Evolutionary conservation across 2,329 filamentous ascomycete genomes (phyloP).

Genomic region (Ambrosiella xylebori): DNA sequence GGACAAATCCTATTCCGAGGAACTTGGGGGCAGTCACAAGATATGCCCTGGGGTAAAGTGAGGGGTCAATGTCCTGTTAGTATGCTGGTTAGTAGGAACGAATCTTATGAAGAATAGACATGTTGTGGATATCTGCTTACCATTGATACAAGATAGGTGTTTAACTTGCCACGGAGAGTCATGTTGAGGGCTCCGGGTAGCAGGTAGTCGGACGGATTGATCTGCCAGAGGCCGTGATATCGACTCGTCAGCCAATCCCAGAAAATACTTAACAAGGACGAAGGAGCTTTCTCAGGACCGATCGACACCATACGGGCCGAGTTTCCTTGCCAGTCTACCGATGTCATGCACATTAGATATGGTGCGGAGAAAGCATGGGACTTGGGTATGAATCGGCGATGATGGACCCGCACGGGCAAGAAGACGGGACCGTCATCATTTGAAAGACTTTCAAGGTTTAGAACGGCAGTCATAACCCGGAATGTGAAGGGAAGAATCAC

Average conservation of each 20-base stretch:
- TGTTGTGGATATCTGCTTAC: conserved; percentile 21
- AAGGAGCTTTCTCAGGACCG: conserved; percentile 15
- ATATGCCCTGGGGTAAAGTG: conserved; percentile 49
- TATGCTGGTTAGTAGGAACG: background rate
- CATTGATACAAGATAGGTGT: conserved; percentile 38
- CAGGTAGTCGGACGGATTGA: conserved; percentile 45
- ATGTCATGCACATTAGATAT: conserved; percentile 52
- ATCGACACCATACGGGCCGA: conserved; percentile 39
- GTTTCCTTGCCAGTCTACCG: conserved; percentile 42
- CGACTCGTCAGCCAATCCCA: conserved; percentile 1
- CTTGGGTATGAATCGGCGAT: conserved; percentile 48
- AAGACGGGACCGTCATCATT: background rate
- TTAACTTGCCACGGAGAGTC: conserved; percentile 47
- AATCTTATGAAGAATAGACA: background rate
- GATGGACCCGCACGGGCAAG: conserved; percentile 18
- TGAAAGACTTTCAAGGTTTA: no score
- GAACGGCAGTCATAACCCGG: no score
- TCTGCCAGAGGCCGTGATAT: conserved; percentile 33
- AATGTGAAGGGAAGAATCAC: background rate
- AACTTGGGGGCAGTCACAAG: conserved; percentile 54
- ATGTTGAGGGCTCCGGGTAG: conserved; percentile 31
- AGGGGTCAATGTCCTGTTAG: conserved; percentile 37
- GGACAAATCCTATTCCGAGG: conserved; percentile 55
- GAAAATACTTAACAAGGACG: background rate
- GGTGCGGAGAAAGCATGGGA: conserved; percentile 53